Evolutionary conservation across 805 yeast genomes (phyloP).

Genomic region (Phaffomyces opuntiae): DNA sequence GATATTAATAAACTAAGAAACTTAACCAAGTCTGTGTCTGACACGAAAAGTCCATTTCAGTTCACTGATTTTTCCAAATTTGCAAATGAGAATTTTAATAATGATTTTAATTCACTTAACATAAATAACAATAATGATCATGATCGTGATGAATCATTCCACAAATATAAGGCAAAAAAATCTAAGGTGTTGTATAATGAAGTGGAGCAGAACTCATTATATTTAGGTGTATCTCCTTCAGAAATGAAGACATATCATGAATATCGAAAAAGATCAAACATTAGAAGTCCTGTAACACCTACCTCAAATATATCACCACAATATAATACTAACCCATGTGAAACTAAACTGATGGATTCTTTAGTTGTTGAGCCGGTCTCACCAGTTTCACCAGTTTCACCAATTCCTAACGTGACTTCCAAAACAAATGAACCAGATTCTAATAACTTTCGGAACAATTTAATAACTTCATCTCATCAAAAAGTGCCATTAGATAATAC

Average conservation of each 20-base stretch:
- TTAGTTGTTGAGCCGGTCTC: not conserved
- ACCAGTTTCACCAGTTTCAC: not conserved
- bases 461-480: no score
- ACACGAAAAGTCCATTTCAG: slow-evolving; percentile 1
- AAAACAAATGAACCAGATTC: not conserved
- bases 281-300: not conserved
- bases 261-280: not conserved
- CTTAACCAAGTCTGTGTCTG: slow-evolving; percentile 2
- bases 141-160: not conserved
- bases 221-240: slow-evolving; percentile 12
- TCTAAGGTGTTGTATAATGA: slow-evolving; percentile 15
- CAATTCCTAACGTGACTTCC: no score
- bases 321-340: not conserved
- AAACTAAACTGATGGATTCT: not conserved
- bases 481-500: no score
- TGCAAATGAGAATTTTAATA: slow-evolving; percentile 11
- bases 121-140: not conserved
- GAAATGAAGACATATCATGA: slow-evolving; percentile 12
- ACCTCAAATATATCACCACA: not conserved
- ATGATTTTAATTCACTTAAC: not conserved
- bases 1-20: slow-evolving; percentile 10
- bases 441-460: no score
- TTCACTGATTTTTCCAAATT: slow-evolving; percentile 12
- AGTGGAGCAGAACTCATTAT: slow-evolving; percentile 13
- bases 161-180: not conserved